Evolutionary conservation across 2,329 filamentous ascomycete genomes (phyloP), one percentile per base, ranked within the genome.

Genomic region (Rhytidhysteron rufulum): DNA sequence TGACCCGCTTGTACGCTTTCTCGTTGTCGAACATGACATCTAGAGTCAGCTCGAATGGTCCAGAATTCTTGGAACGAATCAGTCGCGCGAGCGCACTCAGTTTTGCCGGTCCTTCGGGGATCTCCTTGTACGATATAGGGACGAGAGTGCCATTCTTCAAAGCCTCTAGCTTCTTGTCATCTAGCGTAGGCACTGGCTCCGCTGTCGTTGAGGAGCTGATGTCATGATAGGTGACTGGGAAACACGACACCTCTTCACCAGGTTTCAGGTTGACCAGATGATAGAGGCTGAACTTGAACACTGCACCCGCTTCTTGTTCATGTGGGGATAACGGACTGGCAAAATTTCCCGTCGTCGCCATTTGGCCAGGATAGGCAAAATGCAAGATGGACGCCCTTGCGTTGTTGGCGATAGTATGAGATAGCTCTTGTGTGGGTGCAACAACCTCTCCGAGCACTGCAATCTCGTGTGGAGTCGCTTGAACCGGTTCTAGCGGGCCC

Each of bases 341-440:
- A 31, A 79, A 69, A 42, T 78, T 78, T 0, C 76, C 77, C 0
- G 68, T 63, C 0, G 73, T 79, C 0, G 74, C 75, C n/a, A 72
- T 70, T 49, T 79, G 75, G 0, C 69, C 67, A 0, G 63, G 57
- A 39, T 79, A 79, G 0, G 69, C 62, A 0, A 58, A 69, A 44
- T 79, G 76, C 34, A 70, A 58, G n/a, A 59, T 58, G 2, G 54
- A 67, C 6, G 71, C 59, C 31, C 68, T 65, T 1, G 67, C 68
- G 5, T 60, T 64, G 18, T 60, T 61, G 4, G 66, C 68, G 22
- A 77, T 57, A 11, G 60, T 65, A 4, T 61, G 70, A 0, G 75
- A 71, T 1, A 72, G 43, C 4, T 64, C 57, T 41, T 78, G 73
- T 0, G 71, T 68, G 0, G 61, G 43, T 0, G 74, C 75, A 4